Evolutionary conservation across 345 rosid species (phyloP), one percentile per base, ranked within the genome.

Genomic region (Rubroshorea leprosula): DNA sequence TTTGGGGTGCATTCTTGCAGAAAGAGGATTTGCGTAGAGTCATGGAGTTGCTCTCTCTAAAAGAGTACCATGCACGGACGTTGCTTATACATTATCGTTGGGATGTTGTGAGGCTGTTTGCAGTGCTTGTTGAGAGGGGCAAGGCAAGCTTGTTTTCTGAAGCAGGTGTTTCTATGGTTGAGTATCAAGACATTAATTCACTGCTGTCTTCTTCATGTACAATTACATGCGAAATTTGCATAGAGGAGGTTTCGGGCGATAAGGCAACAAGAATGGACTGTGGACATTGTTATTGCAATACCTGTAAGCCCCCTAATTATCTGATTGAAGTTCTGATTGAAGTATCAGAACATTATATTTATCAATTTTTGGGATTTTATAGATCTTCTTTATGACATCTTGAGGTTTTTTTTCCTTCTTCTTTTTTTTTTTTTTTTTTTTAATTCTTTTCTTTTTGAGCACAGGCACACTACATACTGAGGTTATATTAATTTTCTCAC

Each of bases 31-130:
- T 89, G 66, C 79, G 64, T 26, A 80, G 75, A 64, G 91, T 89
- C 62, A 86, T 89, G 96, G 95, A 89, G 1, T 64, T 86, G 73
- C 51, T 92, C 31, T 74, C 96, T 1, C 58, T 92, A 27, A 80
- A 80, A 56, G 97, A 92, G 65, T 94, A 86, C 58, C 94, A 86
- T 70, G 95, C 97, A 0, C 83, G 89, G 29, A 85, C 93, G 45
- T 80, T 89, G 50, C 84, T 89, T 65, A 92, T 92, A 23, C 84
- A 86, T 69, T 76, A 86, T 25, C 80, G 85, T 18, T 92, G 95
- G 96, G 89, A 92, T 52, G 84, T 81, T 12, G 93, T 84, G 68
- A 89, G 73, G 65, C 68, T 92, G 68, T 69, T 74, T 60, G 70
- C 79, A 1, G 87, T 84, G 46, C 71, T 83, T 21, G 90, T 73